Conservation (phyloP, 768 basidiomycete genomes). For the Termitomyces heimii region DNA sequence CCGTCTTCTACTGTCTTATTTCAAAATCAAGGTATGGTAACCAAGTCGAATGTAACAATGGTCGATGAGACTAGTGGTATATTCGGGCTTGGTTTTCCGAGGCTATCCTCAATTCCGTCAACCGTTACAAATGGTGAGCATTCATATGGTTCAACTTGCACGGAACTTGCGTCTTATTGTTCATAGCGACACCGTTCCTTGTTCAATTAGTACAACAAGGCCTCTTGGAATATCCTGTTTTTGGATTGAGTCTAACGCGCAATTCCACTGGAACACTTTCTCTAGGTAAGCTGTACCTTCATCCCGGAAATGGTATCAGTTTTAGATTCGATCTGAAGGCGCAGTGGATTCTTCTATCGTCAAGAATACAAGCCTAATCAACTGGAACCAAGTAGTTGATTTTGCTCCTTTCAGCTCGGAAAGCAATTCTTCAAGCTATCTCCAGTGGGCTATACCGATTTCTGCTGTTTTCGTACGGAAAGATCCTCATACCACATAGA, state of each 20-base stretch:
- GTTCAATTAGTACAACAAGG: constrained; percentile 56
- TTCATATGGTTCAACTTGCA: background rate
- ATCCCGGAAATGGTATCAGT: background rate
- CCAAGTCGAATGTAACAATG: constrained; percentile 56
- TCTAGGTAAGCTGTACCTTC: constrained; percentile 38
- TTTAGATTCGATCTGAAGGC: constrained; percentile 33
- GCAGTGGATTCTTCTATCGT: constrained; percentile 72
- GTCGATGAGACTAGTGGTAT: constrained; percentile 63
- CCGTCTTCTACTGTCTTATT: background rate
- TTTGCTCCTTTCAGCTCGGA: constrained; percentile 60
- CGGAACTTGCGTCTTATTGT: background rate
- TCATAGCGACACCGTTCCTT: constrained; percentile 65
- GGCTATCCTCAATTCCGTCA: constrained; percentile 55
- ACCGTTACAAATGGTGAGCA: constrained; percentile 39
- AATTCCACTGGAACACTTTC: constrained; percentile 59
- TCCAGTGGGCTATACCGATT: constrained; percentile 71
- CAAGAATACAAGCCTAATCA: constrained; percentile 48
- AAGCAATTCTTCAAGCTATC: constrained; percentile 59
- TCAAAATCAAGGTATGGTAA: constrained; percentile 45
- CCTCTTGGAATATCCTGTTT: constrained; percentile 65
- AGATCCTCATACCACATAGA: background rate
- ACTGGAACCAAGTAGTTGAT: constrained; percentile 71
- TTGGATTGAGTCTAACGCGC: constrained; percentile 61
- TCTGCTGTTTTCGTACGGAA: constrained; percentile 44
- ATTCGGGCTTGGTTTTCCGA: constrained; percentile 70